phyloP scores from a whole-genome alignment of 768 basidiomycete species.

The Naganishia vaughanmartiniae region DNA sequence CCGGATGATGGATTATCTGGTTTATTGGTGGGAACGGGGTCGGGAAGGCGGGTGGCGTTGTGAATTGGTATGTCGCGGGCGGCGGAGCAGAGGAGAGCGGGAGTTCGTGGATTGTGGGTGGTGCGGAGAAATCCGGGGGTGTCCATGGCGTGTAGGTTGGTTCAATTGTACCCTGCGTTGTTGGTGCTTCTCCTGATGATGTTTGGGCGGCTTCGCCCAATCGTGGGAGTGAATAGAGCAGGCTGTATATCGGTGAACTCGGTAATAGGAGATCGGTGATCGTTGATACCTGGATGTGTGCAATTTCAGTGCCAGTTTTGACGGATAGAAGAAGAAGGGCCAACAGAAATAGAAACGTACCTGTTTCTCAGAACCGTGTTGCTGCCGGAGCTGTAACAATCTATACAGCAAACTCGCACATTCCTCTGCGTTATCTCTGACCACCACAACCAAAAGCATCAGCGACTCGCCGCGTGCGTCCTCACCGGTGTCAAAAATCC shows the following conservation, averaged over 20 bases:
- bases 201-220: constrained; percentile 1
- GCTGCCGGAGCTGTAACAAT: constrained; percentile 63
- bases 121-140: constrained; percentile 40
- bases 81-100: constrained; percentile 32
- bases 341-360: constrained; percentile 50
- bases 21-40: constrained; percentile 46
- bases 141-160: constrained; percentile 43
- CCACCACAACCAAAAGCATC: background rate
- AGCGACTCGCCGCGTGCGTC: background rate
- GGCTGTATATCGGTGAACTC: constrained; percentile 63
- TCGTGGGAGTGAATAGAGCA: constrained; percentile 62
- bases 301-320: no score
- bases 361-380: constrained; percentile 63
- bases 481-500: constrained; percentile 34
- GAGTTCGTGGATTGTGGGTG: constrained; percentile 30
- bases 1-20: constrained; percentile 41
- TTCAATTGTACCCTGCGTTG: background rate
- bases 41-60: constrained; percentile 35
- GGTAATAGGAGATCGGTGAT: constrained; percentile 70
- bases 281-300: background rate
- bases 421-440: constrained; percentile 62
- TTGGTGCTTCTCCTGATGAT: constrained; percentile 59
- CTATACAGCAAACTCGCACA: constrained; percentile 80
- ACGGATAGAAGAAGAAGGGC: background rate
- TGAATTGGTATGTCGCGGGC: background rate